Evolutionary conservation across 78 protist genomes (phyloP).

Genomic region (Dictyostelium citrinum): DNA sequence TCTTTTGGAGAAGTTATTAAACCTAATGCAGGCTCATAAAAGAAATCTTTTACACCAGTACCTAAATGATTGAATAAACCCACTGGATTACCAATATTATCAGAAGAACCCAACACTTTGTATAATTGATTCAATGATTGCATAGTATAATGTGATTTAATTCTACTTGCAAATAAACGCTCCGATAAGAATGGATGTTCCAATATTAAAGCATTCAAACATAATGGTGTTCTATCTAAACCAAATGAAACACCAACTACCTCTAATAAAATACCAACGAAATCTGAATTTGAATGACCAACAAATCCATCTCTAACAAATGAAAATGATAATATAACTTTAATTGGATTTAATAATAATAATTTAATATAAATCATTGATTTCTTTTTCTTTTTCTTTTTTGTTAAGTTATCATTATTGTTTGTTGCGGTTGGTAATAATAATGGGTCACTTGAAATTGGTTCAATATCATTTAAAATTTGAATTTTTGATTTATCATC

Average conservation of each 20-base stretch:
- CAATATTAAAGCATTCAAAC: constrained; percentile 60
- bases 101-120: constrained; percentile 84
- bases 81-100: constrained; percentile 91
- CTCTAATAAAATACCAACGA: constrained; percentile 34
- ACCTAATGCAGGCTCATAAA: constrained; percentile 91
- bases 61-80: constrained; percentile 82
- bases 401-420: not conserved
- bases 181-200: constrained; percentile 81
- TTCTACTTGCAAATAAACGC: constrained; percentile 30
- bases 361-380: constrained; percentile 73
- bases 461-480: not conserved
- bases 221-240: constrained; percentile 66
- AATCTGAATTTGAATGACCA: constrained; percentile 16
- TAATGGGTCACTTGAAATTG: not conserved
- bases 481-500: not conserved
- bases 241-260: constrained; percentile 69
- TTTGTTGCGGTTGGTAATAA: not conserved
- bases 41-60: constrained; percentile 88
- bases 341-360: constrained; percentile 75
- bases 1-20: constrained; percentile 77
- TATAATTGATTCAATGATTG: constrained; percentile 71
- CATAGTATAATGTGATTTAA: constrained; percentile 75
- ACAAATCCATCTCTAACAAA: constrained; percentile 74
- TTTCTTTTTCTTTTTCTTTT: not conserved
- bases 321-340: constrained; percentile 66